phyloP scores from a whole-genome alignment of 495 filamentous ascomycete species.

The Aspergillus hancockii region DNA sequence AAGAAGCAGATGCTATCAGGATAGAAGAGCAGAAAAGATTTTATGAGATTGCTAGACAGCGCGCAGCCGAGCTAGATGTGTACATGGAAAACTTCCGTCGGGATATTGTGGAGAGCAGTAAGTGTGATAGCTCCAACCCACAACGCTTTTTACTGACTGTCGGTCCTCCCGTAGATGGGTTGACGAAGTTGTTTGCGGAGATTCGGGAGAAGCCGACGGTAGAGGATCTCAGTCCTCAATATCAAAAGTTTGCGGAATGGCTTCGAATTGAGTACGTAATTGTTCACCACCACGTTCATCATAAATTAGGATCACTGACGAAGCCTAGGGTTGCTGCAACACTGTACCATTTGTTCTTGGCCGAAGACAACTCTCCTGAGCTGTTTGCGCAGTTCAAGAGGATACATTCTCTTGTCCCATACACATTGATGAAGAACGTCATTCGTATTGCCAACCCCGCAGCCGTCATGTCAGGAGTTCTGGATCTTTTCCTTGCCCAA shows the following conservation, averaged over 20 bases:
- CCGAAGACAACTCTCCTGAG: conserved; percentile 96
- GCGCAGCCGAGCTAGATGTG: conserved; percentile 88
- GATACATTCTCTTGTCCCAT: conserved; percentile 92
- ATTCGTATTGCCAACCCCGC: conserved; percentile 96
- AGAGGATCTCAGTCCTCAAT: conserved; percentile 85
- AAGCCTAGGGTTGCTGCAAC: conserved; percentile 75
- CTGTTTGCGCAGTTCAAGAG: conserved; percentile 90
- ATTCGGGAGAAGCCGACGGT: conserved; percentile 86
- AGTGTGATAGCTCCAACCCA: conserved; percentile 28
- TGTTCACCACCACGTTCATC: neutral
- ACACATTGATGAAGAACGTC: conserved; percentile 90
- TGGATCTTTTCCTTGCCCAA: conserved; percentile 94
- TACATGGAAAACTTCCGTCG: conserved; percentile 90
- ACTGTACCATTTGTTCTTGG: conserved; percentile 94
- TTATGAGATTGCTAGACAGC: conserved; percentile 90
- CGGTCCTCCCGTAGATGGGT: conserved; percentile 57
- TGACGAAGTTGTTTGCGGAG: conserved; percentile 91
- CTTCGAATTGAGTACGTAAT: conserved; percentile 76
- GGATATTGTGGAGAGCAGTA: conserved; percentile 77
- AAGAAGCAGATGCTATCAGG: conserved; percentile 81
- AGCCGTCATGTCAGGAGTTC: conserved; percentile 86
- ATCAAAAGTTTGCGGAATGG: conserved; percentile 98
- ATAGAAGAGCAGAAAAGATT: conserved; percentile 91
- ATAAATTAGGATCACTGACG: conserved; percentile 16
- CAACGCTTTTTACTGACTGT: conserved; percentile 4